Percentiles rank a stretch among this genome's conserved stretches.
Conservation (phyloP, 2,329 filamentous ascomycete genomes). For the Colletotrichum endophyticum region DNA sequence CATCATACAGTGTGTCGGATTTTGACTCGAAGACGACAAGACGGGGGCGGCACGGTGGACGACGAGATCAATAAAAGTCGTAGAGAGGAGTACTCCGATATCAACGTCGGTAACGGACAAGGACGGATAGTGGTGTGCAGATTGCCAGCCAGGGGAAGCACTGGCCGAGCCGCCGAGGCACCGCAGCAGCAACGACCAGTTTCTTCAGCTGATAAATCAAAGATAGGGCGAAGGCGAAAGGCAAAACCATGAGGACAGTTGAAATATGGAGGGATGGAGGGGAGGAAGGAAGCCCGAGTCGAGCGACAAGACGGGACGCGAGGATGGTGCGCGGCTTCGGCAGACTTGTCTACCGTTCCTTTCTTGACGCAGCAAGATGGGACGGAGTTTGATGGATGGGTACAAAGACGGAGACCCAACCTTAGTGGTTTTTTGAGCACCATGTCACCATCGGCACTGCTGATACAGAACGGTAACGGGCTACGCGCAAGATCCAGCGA, state of each 20-base stretch:
- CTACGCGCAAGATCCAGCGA: neutral
- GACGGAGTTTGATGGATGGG: neutral
- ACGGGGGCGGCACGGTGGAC: neutral
- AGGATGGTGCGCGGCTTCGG: slow-evolving; percentile 1
- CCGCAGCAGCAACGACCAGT: neutral
- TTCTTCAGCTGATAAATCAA: slow-evolving; percentile 13
- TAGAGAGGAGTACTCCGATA: neutral
- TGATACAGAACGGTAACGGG: neutral
- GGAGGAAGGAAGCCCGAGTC: neutral
- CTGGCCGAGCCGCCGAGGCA: neutral
- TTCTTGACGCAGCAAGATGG: slow-evolving; percentile 1
- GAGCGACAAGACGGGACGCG: neutral
- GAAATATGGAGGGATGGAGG: neutral
- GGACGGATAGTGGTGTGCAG: neutral
- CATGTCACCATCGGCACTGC: neutral
- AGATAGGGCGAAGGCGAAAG: neutral
- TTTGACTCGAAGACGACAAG: neutral
- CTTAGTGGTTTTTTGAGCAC: neutral
- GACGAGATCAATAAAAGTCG: neutral
- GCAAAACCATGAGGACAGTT: neutral
- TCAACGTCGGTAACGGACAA: neutral
- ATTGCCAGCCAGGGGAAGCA: neutral
- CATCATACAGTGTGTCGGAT: neutral
- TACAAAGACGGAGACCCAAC: neutral
- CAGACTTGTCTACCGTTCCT: neutral